Evolutionary conservation across 177 flowering plant species (phyloP), one percentile per base, ranked within the genome.

Genomic region (Telopea speciosissima): DNA sequence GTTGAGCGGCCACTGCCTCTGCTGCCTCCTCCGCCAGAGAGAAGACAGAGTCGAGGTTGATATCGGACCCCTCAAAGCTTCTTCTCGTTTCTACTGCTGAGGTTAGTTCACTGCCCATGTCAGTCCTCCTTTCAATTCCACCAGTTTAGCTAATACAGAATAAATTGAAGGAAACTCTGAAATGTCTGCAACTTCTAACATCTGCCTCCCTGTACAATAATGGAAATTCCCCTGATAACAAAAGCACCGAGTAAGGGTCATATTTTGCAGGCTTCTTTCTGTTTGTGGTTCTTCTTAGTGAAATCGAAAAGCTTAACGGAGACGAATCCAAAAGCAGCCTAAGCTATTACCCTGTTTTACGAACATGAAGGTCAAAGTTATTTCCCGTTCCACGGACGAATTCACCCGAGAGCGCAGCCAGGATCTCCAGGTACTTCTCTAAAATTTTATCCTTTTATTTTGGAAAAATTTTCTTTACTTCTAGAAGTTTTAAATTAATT

Each of bases 381-480:
- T 94, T 49, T 89, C 97, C 2, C 95, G 99, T 26, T 85, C 97
- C 1, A 72, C 86, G 0, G 97, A 92, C 62, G 99, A 90, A 70
- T 94, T 87, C 81, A 92, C 97, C 24, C 89, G 97, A 40, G 97
- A 92, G 80, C 86, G 97, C 65, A 92, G 97, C 79, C 83, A 89
- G 56, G 99, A 94, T 74, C 97, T 94, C 62, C 98, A 92, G 90
- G 98, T 90, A 24, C n/a, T 62, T 28, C n/a, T 31, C 6, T 54
- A 36, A 63, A 8, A 25, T 36, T 33, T 24, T 26, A 8, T 62
- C 68, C 12, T n/a, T 5, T 12, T 26, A 6, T 45, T 13, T 45
- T 36, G 49, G 44, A 45, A 65, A 45, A 63, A 10, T 4, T 17
- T 14, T 17, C 25, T n/a, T 33, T 36, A 36, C 40, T 8, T 65